A percentile compares a stretch with the other conserved stretches of the same genome.
These are phyloP conservation scores for Termitomyces eurrhizus DNA, from an alignment of 768 basidiomycete genomes.

Conservation along the genomic window DNA sequence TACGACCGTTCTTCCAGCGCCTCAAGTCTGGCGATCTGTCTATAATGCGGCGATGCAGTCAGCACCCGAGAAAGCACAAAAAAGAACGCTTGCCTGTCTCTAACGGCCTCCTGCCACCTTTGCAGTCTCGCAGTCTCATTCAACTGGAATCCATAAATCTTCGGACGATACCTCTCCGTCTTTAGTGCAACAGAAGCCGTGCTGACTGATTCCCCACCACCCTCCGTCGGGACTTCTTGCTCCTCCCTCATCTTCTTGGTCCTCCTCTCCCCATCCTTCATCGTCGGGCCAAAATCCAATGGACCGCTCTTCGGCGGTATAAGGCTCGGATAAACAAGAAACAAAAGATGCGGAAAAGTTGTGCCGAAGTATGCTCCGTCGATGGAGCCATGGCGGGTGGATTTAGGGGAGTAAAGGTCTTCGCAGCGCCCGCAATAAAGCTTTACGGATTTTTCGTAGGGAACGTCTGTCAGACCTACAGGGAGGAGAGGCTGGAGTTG, in stretches of 20 bases:
- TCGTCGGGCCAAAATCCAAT: constrained; percentile 26
- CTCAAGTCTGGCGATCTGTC: constrained; percentile 51
- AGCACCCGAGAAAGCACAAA: neutral
- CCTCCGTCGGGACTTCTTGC: constrained; percentile 54
- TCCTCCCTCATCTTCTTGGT: constrained; percentile 41
- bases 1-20: constrained; percentile 7
- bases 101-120: constrained; percentile 92
- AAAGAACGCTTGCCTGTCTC: constrained; percentile 62
- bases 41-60: constrained; percentile 7
- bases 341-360: constrained; percentile 94
- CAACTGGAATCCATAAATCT: constrained; percentile 96
- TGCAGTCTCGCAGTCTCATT: constrained; percentile 91
- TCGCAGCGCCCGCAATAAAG: constrained; percentile 98
- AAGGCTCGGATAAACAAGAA: constrained; percentile 94
- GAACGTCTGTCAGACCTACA: constrained; percentile 94
- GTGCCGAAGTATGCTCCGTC: constrained; percentile 99
- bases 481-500: constrained; percentile 93
- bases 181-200: constrained; percentile 83
- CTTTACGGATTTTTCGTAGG: constrained; percentile 98
- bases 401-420: constrained; percentile 97
- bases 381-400: constrained; percentile 93
- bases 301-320: constrained; percentile 77
- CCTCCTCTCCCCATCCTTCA: constrained; percentile 28
- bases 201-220: constrained; percentile 63
- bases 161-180: constrained; percentile 88